phyloP scores from a whole-genome alignment of 768 basidiomycete genomes.

The Chalciporus piperatus region DNA sequence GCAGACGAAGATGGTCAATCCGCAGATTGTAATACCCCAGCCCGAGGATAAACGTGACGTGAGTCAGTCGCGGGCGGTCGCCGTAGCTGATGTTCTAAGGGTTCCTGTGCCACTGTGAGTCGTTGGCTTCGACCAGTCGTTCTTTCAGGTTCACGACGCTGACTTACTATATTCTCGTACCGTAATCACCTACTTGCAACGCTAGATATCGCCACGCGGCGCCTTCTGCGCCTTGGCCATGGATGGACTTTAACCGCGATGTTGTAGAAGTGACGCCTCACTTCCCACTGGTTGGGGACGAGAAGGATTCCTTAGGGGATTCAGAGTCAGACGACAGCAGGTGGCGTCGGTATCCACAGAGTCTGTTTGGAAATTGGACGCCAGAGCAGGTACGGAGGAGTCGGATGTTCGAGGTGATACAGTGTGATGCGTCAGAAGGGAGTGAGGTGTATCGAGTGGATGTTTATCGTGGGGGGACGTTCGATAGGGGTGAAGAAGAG shows the following conservation, averaged over 20 bases:
- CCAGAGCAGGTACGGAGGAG: slow-evolving; percentile 32
- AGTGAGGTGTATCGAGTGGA: neutral
- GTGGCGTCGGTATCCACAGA: slow-evolving; percentile 42
- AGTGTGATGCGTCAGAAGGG: neutral
- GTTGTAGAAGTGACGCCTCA: neutral
- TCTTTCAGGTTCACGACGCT: too few relatives aligned
- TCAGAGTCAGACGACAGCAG: too few relatives aligned
- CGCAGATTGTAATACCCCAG: too few relatives aligned
- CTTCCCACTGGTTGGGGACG: neutral
- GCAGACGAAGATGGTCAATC: too few relatives aligned
- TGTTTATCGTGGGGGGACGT: neutral
- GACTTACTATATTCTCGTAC: too few relatives aligned
- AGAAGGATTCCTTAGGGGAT: neutral
- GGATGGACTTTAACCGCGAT: slow-evolving; percentile 19
- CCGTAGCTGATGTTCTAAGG: too few relatives aligned
- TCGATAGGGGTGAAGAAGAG: neutral
- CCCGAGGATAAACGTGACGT: too few relatives aligned
- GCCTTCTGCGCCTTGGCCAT: slow-evolving; percentile 35
- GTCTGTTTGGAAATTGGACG: slow-evolving; percentile 51
- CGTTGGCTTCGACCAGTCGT: too few relatives aligned
- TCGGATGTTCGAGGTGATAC: slow-evolving; percentile 16
- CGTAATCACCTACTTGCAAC: too few relatives aligned
- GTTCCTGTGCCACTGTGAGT: too few relatives aligned
- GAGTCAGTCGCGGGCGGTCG: too few relatives aligned
- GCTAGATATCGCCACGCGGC: slow-evolving; percentile 19